Evolutionary conservation across 495 filamentous ascomycete species (phyloP).

Genomic region (Sabuloglossum arenarium): DNA sequence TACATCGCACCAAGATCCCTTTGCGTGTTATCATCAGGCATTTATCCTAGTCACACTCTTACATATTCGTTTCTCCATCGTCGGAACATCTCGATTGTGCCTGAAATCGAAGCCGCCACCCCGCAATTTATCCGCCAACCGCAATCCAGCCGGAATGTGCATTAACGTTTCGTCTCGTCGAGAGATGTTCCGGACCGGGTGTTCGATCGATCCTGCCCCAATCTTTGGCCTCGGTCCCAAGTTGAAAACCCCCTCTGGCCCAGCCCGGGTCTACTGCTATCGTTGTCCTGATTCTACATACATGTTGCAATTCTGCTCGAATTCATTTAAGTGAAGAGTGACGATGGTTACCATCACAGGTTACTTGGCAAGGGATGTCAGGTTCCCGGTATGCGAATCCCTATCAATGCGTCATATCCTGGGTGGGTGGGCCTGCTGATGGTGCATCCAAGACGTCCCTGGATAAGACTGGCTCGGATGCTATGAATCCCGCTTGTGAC

Average conservation of each 20-base stretch:
- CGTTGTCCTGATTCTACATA: not conserved
- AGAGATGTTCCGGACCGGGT: not conserved
- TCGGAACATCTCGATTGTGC: not conserved
- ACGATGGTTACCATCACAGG: conserved; percentile 59
- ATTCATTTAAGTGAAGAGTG: not conserved
- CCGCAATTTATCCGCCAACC: not conserved
- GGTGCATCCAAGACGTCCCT: conserved; percentile 47
- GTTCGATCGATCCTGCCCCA: not conserved
- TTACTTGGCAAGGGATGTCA: conserved; percentile 63
- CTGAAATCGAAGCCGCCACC: not conserved
- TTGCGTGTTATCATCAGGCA: not conserved
- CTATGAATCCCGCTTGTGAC: conserved; percentile 90
- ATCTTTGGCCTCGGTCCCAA: too few species aligned
- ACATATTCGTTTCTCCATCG: not conserved
- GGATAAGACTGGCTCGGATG: conserved; percentile 87
- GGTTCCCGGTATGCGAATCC: conserved; percentile 48
- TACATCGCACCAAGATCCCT: not conserved
- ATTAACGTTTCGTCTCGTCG: not conserved
- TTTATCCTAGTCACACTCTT: not conserved
- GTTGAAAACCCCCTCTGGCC: too few species aligned
- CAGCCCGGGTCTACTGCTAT: not conserved
- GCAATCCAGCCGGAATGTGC: not conserved
- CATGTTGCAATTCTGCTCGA: not conserved
- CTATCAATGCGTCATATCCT: not conserved
- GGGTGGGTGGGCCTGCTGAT: not conserved